phyloP scores from a whole-genome alignment of 768 basidiomycete species.

The Pleurotus citrinopileatus region DNA sequence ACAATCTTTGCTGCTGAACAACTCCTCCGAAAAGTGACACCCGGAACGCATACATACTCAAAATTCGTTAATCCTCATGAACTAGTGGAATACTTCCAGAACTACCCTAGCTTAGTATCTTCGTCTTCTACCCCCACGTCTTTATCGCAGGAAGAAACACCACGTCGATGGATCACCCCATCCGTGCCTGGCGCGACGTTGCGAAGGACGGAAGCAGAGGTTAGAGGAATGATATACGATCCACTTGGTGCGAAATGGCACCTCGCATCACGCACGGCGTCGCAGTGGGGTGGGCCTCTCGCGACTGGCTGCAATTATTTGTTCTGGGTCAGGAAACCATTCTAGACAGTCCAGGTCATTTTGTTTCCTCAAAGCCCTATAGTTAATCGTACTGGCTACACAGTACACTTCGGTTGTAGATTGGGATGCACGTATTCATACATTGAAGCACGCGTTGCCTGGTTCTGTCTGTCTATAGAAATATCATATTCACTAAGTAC shows the following conservation, averaged over 20 bases:
- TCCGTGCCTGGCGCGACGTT: conserved; percentile 42
- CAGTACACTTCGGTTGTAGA: too few relatives aligned
- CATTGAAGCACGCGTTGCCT: not conserved
- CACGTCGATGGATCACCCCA: conserved; percentile 59
- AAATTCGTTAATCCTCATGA: conserved; percentile 91
- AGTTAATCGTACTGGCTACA: too few relatives aligned
- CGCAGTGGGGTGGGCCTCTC: conserved; percentile 48
- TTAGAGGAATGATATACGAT: conserved; percentile 76
- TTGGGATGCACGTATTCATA: too few relatives aligned
- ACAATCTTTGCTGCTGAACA: conserved; percentile 74
- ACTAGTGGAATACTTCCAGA: conserved; percentile 77
- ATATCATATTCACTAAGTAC: not conserved
- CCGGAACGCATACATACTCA: conserved; percentile 87
- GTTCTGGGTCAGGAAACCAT: conserved; percentile 79
- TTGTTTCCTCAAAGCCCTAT: too few relatives aligned
- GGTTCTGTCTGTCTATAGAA: not conserved
- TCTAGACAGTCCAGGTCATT: not conserved
- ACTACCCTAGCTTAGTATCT: conserved; percentile 29
- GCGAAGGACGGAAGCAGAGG: conserved; percentile 67
- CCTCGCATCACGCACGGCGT: conserved; percentile 58
- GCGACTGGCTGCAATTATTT: conserved; percentile 71
- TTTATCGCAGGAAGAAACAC: conserved; percentile 10
- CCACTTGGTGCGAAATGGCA: conserved; percentile 70
- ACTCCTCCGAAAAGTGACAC: conserved; percentile 72
- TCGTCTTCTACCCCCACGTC: conserved; percentile 2